Evolutionary conservation across 352 stramenopile genomes (phyloP), one percentile per base, ranked within the genome.

Genomic region (Globisporangium spiculum): DNA sequence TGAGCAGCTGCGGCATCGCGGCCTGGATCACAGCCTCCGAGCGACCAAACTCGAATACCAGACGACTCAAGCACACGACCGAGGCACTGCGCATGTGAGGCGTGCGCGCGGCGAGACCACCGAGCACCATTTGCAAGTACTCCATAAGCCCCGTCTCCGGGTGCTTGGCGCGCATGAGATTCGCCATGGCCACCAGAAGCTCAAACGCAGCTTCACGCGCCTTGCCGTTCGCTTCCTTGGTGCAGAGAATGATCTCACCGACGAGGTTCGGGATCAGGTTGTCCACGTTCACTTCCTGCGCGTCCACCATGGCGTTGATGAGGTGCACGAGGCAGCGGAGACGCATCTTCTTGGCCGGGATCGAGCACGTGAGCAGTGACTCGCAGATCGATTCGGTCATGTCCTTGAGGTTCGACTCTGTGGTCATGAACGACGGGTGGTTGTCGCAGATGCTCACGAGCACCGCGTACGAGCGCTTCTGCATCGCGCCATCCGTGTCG

Each of bases 141-240:
- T 98, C 82, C 58, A 84, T 86, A 9, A 97, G 77, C 53, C 96
- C 90, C 5, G 73, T 86, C 74, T 83, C 66, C 26, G 79, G 70
- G 65, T 89, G 77, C 89, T 89, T 73, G 65, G 76, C 61, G 34
- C 83, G 74, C 60, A 96, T 74, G 36, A 95, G 76, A 68, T 89
- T 78, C 16, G 87, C 86, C 88, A 96, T 94, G 36, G 86, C 86
- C 34, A 97, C 74, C 57, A 96, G 70, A 63, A 97, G 68, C 74
- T 94, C 87, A 52, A 96, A 96, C 22, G 89, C 89, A 16, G 86
- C 87, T 71, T 96, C 89, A 52, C 89, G 85, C 30, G 96, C 97
- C 71, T 98, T 98, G 46, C 85, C 92, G 66, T 99, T 99, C 12
- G 93, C 93, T 75, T 99, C 97, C 78, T 99, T 99, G 20, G 97